Percentiles rank a stretch among this genome's conserved stretches.
Conservation (phyloP, 352 stramenopile species). For the Achlya hypogyna region DNA sequence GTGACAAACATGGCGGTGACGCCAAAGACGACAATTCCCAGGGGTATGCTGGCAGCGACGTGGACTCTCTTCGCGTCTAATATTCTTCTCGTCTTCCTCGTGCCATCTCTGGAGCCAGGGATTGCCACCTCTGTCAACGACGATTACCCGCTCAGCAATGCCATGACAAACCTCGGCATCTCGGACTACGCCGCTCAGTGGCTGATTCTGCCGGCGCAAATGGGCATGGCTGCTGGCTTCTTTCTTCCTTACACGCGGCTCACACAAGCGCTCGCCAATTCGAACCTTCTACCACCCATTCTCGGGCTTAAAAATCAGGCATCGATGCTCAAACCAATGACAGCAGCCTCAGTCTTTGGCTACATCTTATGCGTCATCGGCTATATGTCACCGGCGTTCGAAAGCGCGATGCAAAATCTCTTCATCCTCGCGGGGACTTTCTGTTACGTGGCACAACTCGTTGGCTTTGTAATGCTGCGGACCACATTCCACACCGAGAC, state of each 20-base stretch:
- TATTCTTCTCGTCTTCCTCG: not conserved
- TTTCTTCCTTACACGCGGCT: slow-evolving; percentile 3
- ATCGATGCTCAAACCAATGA: not conserved
- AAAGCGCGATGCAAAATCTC: slow-evolving; percentile 3
- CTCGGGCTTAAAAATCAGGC: not conserved
- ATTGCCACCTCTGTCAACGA: not conserved
- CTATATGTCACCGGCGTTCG: not conserved
- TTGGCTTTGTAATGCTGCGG: slow-evolving; percentile 6
- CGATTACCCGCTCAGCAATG: not conserved
- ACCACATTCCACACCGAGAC: not conserved
- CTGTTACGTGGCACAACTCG: not conserved
- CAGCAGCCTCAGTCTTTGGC: not conserved
- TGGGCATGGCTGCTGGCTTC: slow-evolving; percentile 9
- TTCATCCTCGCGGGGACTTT: slow-evolving; percentile 3
- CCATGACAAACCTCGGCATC: not conserved
- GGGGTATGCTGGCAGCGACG: not conserved
- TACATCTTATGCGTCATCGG: slow-evolving; percentile 5
- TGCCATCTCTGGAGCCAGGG: not conserved
- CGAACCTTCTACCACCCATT: not conserved
- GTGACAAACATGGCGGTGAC: not conserved
- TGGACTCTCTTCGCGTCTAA: not conserved
- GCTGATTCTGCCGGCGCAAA: slow-evolving; percentile 11
- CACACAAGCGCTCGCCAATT: slow-evolving; percentile 10
- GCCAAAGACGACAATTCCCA: not conserved
- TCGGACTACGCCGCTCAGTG: not conserved